Base-by-base conservation (phyloP, 805 yeast genomes). In the Myxozyma neotropica region DNA sequence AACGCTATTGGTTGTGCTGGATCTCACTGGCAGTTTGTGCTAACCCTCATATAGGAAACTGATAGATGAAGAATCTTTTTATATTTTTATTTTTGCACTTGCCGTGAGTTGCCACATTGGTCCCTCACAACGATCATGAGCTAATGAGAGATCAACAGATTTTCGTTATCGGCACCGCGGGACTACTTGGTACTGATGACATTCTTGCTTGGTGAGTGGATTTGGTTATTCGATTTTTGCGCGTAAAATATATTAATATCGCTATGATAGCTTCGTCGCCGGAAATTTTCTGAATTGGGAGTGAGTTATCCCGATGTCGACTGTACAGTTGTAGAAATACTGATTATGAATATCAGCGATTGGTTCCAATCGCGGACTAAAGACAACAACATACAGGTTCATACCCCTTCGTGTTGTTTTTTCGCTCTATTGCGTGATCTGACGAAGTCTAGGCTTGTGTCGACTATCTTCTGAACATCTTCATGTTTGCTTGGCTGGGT, bases 261-360 rank as follows among this genome's bases (percentile, higher is more conserved):
- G 46, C 58, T 10, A 19, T n/a, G 3, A 39, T 10, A 58, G 62
- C 10, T 87, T 86, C 70, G 82, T 86, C 5, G 90, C 89, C 1
- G 91, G 91, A 26, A 81, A 87, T 1, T 82, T 86, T 0, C 85
- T 87, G 69, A 83, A 88, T 3, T 86, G 91, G 91, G 84, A 84
- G 49, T 57, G 50, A 69, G 55, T 47, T 26, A 21, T 31, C 7
- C 19, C 38, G 21, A 13, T 23, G 12, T 8, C n/a, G n/a, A n/a
- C n/a, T n/a, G n/a, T n/a, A n/a, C n/a, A 31, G 36, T 31, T 31
- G 12, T 31, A 31, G 8, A 13, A 31, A 31, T 38, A 15, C 21
- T 38, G 42, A 13, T 15, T 15, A 38, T 19, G 1, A 17, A 15
- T 27, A 21, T 17, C 38, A 58, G 58, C 53, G 90, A 89, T 24